These are phyloP conservation scores for Periconia digitata DNA, from an alignment of 2,329 filamentous ascomycete genomes.

Conservation along the genomic window DNA sequence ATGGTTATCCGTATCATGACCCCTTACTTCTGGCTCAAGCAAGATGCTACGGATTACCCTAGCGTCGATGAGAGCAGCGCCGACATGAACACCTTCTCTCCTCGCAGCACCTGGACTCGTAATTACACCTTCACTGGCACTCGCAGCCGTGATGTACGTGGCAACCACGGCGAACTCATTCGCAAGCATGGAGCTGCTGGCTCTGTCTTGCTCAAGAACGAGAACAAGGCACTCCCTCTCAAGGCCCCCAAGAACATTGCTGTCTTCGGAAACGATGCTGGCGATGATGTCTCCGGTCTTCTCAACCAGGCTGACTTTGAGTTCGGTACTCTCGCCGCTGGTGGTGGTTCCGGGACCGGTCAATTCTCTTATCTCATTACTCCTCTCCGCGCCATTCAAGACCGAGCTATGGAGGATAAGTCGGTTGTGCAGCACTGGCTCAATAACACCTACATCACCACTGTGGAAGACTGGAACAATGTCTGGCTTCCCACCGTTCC, in stretches of 20 bases:
- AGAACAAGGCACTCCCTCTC: conserved; percentile 53
- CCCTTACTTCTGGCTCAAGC: conserved; percentile 47
- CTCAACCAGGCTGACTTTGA: conserved; percentile 39
- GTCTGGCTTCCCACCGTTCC: conserved; percentile 16
- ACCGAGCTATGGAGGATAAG: conserved; percentile 26
- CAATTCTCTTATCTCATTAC: conserved; percentile 45
- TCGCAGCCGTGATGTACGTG: conserved; percentile 39
- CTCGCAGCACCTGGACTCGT: conserved; percentile 37
- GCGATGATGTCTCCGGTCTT: conserved; percentile 40
- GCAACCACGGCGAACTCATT: conserved; percentile 46
- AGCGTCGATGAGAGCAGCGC: conserved; percentile 36
- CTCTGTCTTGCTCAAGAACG: conserved; percentile 53
- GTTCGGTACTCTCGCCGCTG: conserved; percentile 47
- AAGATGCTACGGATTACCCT: conserved; percentile 46
- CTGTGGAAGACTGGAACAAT: conserved; percentile 26
- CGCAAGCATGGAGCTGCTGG: conserved; percentile 46
- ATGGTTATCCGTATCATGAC: conserved; percentile 52
- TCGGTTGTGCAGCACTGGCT: conserved; percentile 50
- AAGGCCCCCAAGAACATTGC: conserved; percentile 52
- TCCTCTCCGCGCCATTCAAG: conserved; percentile 46
- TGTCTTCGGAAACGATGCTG: conserved; percentile 54
- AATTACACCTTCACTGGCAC: conserved; percentile 39
- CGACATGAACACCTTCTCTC: conserved; percentile 43
- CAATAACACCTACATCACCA: conserved; percentile 46
- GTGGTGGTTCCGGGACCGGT: conserved; percentile 48